phyloP scores from a whole-genome alignment of 2,329 filamentous ascomycete genomes.

The Cladosporium sp. region DNA sequence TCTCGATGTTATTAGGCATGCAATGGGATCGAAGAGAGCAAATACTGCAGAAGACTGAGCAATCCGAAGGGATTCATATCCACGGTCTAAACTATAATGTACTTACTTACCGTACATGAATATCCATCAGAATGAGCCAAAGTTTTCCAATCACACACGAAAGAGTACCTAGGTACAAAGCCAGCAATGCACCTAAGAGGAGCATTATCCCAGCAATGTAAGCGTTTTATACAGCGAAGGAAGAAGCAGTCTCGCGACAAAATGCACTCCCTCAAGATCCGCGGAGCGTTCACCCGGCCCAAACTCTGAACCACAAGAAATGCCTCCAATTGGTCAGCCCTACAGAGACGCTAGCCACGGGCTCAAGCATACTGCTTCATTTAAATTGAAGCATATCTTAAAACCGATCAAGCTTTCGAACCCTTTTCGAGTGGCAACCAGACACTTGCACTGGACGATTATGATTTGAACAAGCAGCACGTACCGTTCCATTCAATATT shows the following conservation, averaged over 20 bases:
- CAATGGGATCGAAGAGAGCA: no score
- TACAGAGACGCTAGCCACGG: slow-evolving; percentile 5
- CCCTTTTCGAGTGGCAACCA: background rate
- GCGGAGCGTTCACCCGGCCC: background rate
- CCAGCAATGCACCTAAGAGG: background rate
- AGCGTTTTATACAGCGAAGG: background rate
- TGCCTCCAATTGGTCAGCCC: background rate
- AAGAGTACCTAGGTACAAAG: background rate
- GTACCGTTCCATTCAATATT: background rate
- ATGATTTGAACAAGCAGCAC: background rate
- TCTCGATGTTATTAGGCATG: no score
- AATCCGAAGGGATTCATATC: no score
- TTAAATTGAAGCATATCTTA: slow-evolving; percentile 10
- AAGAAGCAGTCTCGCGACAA: background rate
- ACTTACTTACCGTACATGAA: no score
- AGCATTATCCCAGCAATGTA: background rate
- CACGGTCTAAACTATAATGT: no score
- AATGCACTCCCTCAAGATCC: background rate
- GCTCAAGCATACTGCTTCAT: slow-evolving; percentile 6
- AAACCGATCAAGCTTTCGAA: slow-evolving; percentile 10
- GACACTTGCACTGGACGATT: background rate
- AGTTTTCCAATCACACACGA: background rate
- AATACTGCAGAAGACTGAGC: no score
- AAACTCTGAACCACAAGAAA: background rate
- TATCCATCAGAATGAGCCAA: no score